Conservation (phyloP, 2,329 filamentous ascomycete genomes). For the Paraphoma chrysanthemicola region DNA sequence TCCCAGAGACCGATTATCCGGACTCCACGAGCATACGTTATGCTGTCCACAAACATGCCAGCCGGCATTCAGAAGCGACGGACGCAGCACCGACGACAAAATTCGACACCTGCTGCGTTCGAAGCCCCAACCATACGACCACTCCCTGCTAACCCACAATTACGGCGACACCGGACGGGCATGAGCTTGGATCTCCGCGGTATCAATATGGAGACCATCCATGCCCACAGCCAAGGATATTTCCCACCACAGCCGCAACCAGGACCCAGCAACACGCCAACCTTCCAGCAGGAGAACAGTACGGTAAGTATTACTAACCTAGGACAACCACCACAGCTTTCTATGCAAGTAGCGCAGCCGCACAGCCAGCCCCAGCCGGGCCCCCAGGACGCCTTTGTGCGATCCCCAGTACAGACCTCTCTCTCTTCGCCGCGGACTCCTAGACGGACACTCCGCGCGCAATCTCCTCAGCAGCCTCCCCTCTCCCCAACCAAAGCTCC, state of each 20-base stretch:
- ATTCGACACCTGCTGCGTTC: conserved; percentile 81
- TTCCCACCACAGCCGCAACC: conserved; percentile 51
- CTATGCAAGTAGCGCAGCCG: conserved; percentile 89
- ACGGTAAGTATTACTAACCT: conserved; percentile 65
- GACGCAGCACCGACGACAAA: conserved; percentile 83
- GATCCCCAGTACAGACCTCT: conserved; percentile 48
- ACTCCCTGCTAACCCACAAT: conserved; percentile 66
- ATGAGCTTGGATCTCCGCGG: conserved; percentile 78
- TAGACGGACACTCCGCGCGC: conserved; percentile 37
- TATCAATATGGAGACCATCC: conserved; percentile 59
- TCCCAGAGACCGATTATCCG: conserved; percentile 58
- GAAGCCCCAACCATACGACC: conserved; percentile 75
- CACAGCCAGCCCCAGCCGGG: conserved; percentile 83
- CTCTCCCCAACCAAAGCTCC: conserved; percentile 44
- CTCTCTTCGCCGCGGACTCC: conserved; percentile 45
- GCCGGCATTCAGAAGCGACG: conserved; percentile 76
- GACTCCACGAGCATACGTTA: conserved; percentile 74
- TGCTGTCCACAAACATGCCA: conserved; percentile 77
- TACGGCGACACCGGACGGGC: conserved; percentile 69
- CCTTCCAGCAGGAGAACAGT: conserved; percentile 56
- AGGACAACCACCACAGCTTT: conserved; percentile 73
- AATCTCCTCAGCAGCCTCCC: conserved; percentile 43
- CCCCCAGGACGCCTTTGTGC: conserved; percentile 53
- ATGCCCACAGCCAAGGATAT: conserved; percentile 35
- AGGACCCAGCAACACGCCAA: conserved; percentile 35